Base-by-base conservation (phyloP, 2,329 filamentous ascomycete species). In the Fusarium sacchari region DNA sequence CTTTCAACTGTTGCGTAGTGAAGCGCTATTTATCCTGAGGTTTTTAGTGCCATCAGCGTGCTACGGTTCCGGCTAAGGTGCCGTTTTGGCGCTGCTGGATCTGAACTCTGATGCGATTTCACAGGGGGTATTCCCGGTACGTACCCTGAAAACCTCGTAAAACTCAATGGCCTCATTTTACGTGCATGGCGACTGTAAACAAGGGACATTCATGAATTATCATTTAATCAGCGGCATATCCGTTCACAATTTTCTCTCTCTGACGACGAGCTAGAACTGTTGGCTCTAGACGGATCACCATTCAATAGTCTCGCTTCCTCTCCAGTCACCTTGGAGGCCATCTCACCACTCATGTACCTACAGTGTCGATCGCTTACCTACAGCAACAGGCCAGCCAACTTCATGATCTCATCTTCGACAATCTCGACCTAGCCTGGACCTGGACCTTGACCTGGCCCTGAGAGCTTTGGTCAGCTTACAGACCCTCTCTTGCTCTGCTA, bases 1-100 rank as follows among this genome's bases (percentile, higher is more conserved):
- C 44, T 56, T 52, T 56, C 44, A 64, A 69, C 58, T 58, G 34
- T 52, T 49, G 47, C 64, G 56, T 28, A 26, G 28, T 20, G 26
- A 34, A 20, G 60, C 40, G 47, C 63, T 65, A 34, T 40, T 55
- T 18, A 50, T 22, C 39, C 30, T 36, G n/a, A 24, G 47, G 36
- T 13, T 40, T n/a, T 26, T 55, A 28, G 52, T 26, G 37, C 28
- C 17, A 12, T 20, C n/a, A 28, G 32, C 7, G n/a, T 26, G 24
- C 40, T 36, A 50, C 56, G 17, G 28, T 30, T 59, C 26, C 42
- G 56, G 56, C 30, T 50, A 59, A 36, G 30, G 40, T 37, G 56
- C 56, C 32, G 24, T 18, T 37, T 30, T 50, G 22, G 42, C 20
- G 56, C 42, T 37, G 30, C 26, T 58, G 42, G 39, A 34, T 58